Base-by-base conservation (phyloP, 139 green algal species). In the Picochlorum sp. region DNA sequence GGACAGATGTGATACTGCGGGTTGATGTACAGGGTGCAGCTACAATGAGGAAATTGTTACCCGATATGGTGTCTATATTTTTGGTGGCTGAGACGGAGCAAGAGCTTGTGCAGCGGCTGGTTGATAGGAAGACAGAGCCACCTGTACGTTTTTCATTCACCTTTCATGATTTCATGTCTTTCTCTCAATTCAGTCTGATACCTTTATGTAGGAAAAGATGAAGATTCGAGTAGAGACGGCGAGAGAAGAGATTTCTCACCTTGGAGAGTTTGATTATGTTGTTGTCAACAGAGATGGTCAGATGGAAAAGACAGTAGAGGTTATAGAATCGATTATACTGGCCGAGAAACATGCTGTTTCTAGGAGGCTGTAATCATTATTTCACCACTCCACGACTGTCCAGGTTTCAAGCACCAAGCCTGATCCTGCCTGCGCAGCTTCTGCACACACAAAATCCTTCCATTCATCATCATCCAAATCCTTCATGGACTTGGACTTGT, bases 1-100 rank as follows among this genome's bases (percentile, higher is more conserved):
- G 86, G 41, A 86, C 71, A 7, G 92, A 98, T 66, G 90, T 97
- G 21, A 81, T 97, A 41, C 73, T 98, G 55, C 69, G 92, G 24
- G 66, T 97, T n/a, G 91, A 97, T 67, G 86, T 97, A 23, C 89
- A 97, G 67, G 90, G 90, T 20, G 86, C 89, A 11, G 82, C 81
- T 13, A 95, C 88, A 4, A 71, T 96, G 16, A 81, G 85, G 50
- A 69, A 61, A 20, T 65, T 96, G 15, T 77, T 95, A 45, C 85
- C 90, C 4, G 77, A 86, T 24, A 77, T 72, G 6, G 69, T 97
- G 3, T 87, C 81, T 20, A 37, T 69, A 24, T 61, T 79, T 64
- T 62, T 80, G 69, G 69, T 81, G 7, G 88, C 92, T 4, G 84
- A 92, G 61, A 89, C 68, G 32, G 86, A 98, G 72, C 69, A 66